Evolutionary conservation across 2,329 filamentous ascomycete genomes (phyloP).

Genomic region (Diaporthe sp.): DNA sequence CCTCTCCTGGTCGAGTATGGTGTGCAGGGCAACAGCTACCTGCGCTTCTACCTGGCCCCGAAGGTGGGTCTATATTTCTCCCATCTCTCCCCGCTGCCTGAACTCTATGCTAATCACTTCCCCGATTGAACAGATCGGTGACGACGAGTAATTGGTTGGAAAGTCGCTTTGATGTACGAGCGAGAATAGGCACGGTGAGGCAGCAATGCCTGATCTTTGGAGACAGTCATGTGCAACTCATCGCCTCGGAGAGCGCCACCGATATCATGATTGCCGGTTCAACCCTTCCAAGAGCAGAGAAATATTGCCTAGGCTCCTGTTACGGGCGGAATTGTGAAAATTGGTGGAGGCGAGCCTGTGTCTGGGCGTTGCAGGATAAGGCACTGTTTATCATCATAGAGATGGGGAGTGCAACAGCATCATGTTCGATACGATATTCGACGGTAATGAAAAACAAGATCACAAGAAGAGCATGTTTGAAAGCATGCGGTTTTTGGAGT

Average conservation of each 20-base stretch:
- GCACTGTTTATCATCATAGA: constrained; percentile 36
- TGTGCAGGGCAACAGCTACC: constrained; percentile 84
- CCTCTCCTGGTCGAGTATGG: constrained; percentile 95
- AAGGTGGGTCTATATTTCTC: constrained; percentile 75
- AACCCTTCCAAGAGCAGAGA: neutral
- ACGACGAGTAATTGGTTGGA: constrained; percentile 51
- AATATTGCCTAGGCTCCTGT: constrained; percentile 21
- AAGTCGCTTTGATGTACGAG: constrained; percentile 21
- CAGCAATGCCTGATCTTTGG: neutral
- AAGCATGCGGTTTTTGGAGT: neutral
- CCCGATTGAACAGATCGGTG: constrained; percentile 51
- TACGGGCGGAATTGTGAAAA: constrained; percentile 30
- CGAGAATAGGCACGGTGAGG: constrained; percentile 27
- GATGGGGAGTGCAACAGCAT: constrained; percentile 31
- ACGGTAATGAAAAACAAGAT: constrained; percentile 39
- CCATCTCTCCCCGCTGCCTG: neutral
- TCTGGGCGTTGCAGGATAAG: constrained; percentile 39
- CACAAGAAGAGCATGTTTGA: neutral
- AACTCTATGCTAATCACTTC: constrained; percentile 22
- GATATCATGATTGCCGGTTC: constrained; percentile 1
- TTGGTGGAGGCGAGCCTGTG: constrained; percentile 14
- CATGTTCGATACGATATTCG: constrained; percentile 34
- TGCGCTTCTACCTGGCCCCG: constrained; percentile 97
- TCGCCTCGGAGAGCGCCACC: constrained; percentile 3
- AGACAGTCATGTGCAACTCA: constrained; percentile 12